Base-by-base conservation (phyloP, 2,329 filamentous ascomycete genomes). In the Penicillium freii region DNA sequence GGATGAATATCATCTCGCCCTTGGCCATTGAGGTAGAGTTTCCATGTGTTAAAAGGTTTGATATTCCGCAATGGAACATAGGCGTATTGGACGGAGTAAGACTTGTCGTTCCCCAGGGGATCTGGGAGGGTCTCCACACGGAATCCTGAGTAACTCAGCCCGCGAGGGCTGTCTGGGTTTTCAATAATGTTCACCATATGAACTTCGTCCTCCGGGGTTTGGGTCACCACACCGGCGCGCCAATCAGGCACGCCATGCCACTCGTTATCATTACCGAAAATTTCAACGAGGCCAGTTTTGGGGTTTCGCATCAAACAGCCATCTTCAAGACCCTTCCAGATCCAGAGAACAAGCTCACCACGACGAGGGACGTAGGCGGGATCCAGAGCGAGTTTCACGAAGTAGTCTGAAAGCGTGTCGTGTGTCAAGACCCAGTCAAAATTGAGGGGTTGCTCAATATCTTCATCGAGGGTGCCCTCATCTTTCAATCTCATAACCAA, bases 311-410 rank as follows among this genome's bases (percentile, higher is more conserved):
- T 60, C 9, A 80, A 64, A 27, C 73, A 72, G n/a, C 71, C 71
- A 4, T 76, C 62, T 38, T 53, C 54, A 1, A 74, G 68, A n/a
- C 66, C 58, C 2, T 50, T 19, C 53, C 66, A 62, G 15, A 64
- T 66, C 78, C 82, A 86, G 0, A 87, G 72, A 0, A 87, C 83
- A 3, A 86, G 67, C 57, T 87, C 84, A 1, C 83, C 84, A 0
- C 74, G 62, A 2, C 84, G 78, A 3, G 84, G 84, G 1, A 82
- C 63, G 66, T 81, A 86, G 2, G 78, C 74, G 2, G 80, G 76
- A 44, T 81, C 76, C 9, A 77, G 61, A 4, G 69, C 69, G 17
- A 81, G 66, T 9, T 74, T 74, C 5, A 74, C 69, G 0, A 86
- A 68, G 19, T 78, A 65, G 3, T 72, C 64, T 0, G 73, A 68